phyloP scores from a whole-genome alignment of 768 basidiomycete genomes.

The Amanita polypyramis region DNA sequence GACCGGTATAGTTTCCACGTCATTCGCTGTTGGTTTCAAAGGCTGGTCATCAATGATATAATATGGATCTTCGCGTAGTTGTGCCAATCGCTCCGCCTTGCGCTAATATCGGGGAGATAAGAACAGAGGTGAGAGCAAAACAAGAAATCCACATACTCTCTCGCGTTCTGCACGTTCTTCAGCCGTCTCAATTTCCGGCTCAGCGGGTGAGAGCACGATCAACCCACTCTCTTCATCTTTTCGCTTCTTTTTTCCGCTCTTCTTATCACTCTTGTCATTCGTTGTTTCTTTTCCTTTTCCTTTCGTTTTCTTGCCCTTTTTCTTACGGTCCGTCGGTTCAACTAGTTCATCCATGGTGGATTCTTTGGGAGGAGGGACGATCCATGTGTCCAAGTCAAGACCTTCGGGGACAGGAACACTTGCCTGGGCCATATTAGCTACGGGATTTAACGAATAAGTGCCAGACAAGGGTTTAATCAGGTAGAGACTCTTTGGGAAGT shows the following conservation, averaged over 20 bases:
- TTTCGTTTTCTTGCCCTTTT: conserved; percentile 40
- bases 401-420: conserved; percentile 77
- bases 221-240: conserved; percentile 17
- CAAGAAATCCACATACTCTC: conserved; percentile 33
- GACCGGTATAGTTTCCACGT: conserved; percentile 89
- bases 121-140: neutral
- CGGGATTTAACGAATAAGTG: conserved; percentile 75
- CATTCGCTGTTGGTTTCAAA: conserved; percentile 30
- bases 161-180: conserved; percentile 54
- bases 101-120: conserved; percentile 33
- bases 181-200: conserved; percentile 35
- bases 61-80: conserved; percentile 81
- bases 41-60: conserved; percentile 67
- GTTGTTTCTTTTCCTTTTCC: conserved; percentile 24
- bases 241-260: conserved; percentile 23
- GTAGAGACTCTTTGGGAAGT: conserved; percentile 83
- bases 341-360: conserved; percentile 27
- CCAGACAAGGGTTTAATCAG: conserved; percentile 75
- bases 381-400: conserved; percentile 78
- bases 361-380: conserved; percentile 55
- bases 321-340: conserved; percentile 37
- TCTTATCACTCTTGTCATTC: conserved; percentile 27
- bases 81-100: conserved; percentile 65
- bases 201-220: conserved; percentile 27
- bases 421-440: conserved; percentile 70